Conservation (phyloP, 208 protist genomes). For the Trichomonas gallinae region DNA sequence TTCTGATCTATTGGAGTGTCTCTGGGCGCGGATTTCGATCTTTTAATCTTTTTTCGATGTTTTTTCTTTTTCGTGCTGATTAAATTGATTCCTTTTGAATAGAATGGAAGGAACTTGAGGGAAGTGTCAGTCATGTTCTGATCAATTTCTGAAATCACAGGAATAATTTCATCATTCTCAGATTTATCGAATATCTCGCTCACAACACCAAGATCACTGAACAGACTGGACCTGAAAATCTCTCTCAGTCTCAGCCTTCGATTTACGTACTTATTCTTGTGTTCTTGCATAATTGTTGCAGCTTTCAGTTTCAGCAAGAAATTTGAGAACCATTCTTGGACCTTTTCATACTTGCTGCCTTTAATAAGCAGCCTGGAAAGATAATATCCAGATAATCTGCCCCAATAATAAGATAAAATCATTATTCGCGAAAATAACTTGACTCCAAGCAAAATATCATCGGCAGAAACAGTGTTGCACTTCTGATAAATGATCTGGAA, state of each 20-base stretch:
- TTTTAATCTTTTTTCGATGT: background rate
- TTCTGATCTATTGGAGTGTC: too few species aligned
- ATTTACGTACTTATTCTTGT: background rate
- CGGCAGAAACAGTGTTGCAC: background rate
- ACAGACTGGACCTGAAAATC: background rate
- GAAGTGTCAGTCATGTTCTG: background rate
- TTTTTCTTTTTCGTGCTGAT: background rate
- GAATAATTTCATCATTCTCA: background rate
- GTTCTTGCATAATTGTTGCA: background rate
- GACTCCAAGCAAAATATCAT: background rate
- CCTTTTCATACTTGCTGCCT: background rate
- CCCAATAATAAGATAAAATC: background rate
- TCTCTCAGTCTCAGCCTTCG: background rate
- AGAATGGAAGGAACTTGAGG: background rate
- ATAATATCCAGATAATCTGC: background rate
- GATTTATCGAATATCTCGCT: background rate
- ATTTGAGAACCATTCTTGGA: background rate
- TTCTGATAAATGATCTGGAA: background rate
- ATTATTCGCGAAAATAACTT: background rate
- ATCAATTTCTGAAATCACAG: background rate
- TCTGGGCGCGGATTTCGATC: background rate
- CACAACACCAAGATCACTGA: background rate
- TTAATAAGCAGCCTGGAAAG: background rate
- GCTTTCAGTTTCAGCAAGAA: background rate
- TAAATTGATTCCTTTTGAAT: background rate